Evolutionary conservation across 208 protist species (phyloP).

Genomic region (Phytomonas francai): DNA sequence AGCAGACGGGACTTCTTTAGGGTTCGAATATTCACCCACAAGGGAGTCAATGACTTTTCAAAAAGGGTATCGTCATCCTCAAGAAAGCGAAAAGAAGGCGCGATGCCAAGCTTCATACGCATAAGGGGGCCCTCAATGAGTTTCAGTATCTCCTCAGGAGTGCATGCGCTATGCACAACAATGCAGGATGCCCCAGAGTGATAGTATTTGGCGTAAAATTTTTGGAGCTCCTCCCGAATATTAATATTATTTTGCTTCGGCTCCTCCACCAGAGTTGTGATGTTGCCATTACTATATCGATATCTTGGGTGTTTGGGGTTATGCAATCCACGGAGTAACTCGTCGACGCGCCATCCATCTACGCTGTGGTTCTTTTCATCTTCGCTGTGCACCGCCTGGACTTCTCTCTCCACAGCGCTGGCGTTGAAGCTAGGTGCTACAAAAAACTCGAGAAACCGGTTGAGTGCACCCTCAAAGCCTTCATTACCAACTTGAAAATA

Average conservation of each 20-base stretch:
- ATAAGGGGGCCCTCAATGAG: conserved; percentile 35
- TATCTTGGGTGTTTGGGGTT: conserved; percentile 56
- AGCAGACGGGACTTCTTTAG: conserved; percentile 47
- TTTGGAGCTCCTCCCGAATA: conserved; percentile 47
- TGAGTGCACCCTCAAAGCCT: conserved; percentile 74
- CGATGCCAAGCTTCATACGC: conserved; percentile 28
- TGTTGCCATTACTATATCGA: conserved; percentile 87
- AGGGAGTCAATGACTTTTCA: conserved; percentile 7
- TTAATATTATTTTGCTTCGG: conserved; percentile 42
- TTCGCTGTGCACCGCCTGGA: conserved; percentile 92
- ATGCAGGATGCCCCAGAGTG: conserved; percentile 15
- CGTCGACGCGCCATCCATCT: conserved; percentile 75
- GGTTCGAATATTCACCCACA: conserved; percentile 59
- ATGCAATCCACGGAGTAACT: conserved; percentile 49
- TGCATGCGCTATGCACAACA: conserved; percentile 34
- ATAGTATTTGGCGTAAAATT: conserved; percentile 48
- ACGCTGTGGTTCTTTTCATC: conserved; percentile 87
- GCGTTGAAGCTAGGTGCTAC: conserved; percentile 81
- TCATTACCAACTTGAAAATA: conserved; percentile 77
- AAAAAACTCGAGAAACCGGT: conserved; percentile 93
- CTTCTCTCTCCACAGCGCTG: conserved; percentile 70
- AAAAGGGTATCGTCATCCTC: conserved; percentile 20
- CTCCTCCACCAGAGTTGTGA: conserved; percentile 63
- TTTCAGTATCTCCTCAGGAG: conserved; percentile 28
- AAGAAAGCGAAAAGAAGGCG: conserved; percentile 22